Base-by-base conservation (phyloP, 345 rosid genomes). In the Eucalyptus decipiens region DNA sequence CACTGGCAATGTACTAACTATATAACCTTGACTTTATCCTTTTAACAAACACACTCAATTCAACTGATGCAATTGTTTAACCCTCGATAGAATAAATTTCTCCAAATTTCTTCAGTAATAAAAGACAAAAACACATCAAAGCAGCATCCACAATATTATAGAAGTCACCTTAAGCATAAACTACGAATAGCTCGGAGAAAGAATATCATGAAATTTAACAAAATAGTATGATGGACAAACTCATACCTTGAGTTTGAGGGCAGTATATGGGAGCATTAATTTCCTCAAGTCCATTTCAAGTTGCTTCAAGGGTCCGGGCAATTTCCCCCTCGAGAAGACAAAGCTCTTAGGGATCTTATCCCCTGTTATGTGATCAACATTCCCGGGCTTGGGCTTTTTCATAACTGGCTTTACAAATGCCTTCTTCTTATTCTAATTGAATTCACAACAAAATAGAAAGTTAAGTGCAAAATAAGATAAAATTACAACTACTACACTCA, bases 241-340 rank as follows among this genome's bases (percentile, higher is more conserved):
- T 18, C 37, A 51, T 67, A 96, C 99, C 97, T 95, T 97, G 42
- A 97, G 93, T 62, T 89, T 97, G 91, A 98, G 98, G 92, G 99
- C 99, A 88, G 99, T 98, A 88, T 92, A 95, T 9, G 99, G 99
- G 89, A 96, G 98, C 99, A 98, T 98, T 88, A 98, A 90, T 91
- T 96, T 98, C 87, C 99, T 96, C 91, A 98, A 90, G 89, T 98
- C 97, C 97, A 95, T 92, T 92, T 95, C 96, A 83, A 98, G 98
- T 85, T 96, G 99, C 90, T 72, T 93, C 86, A 98, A 96, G 76
- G 96, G 88, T 45, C 92, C 94, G 32, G 99, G 98, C 90, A 98
- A 90, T 93, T 98, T 98, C 91, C 96, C 99, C 86, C 99, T 93
- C 3, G 99, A 92, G 90, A 96, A 97, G 80, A 97, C 99, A 81